These are phyloP conservation scores for Metschnikowia henanensis DNA, from an alignment of 805 yeast species.

Conservation along the genomic window DNA sequence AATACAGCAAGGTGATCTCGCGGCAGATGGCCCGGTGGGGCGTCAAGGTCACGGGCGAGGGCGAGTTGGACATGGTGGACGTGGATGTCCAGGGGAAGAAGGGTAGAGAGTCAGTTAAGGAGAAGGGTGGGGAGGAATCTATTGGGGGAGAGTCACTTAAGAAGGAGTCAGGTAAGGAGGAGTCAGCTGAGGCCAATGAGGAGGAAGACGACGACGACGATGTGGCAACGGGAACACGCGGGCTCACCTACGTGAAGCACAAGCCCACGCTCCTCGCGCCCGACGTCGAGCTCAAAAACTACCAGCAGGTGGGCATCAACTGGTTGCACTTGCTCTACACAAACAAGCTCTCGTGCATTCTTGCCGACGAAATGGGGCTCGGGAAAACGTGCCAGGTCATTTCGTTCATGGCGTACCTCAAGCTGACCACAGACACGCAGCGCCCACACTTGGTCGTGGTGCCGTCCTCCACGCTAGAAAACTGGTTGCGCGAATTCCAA, in stretches of 20 bases:
- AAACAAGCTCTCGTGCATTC: conserved; percentile 81
- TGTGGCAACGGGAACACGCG: conserved; percentile 27
- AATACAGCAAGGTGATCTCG: conserved; percentile 70
- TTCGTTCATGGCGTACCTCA: conserved; percentile 89
- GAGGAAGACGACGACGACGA: conserved; percentile 34
- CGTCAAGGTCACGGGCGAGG: conserved; percentile 66
- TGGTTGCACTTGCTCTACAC: conserved; percentile 85
- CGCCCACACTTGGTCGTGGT: conserved; percentile 96
- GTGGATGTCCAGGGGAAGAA: conserved; percentile 19
- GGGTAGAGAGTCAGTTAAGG: too few species aligned
- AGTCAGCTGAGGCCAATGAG: too few species aligned
- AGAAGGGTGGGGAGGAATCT: too few species aligned
- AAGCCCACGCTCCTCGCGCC: conserved; percentile 70
- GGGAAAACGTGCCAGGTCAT: conserved; percentile 99
- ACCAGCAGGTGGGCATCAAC: conserved; percentile 96
- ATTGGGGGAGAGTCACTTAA: too few species aligned
- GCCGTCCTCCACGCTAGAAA: conserved; percentile 91
- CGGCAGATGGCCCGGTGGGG: conserved; percentile 86
- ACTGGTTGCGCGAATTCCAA: conserved; percentile 96
- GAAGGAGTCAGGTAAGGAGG: too few species aligned
- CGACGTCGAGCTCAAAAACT: conserved; percentile 72
- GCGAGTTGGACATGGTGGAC: conserved; percentile 67
- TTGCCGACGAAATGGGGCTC: conserved; percentile 99
- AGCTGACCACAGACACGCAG: too few species aligned
- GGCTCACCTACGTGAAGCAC: conserved; percentile 52